phyloP scores from a whole-genome alignment of 202 grass and related monocot species.

The Panicum hallii region DNA sequence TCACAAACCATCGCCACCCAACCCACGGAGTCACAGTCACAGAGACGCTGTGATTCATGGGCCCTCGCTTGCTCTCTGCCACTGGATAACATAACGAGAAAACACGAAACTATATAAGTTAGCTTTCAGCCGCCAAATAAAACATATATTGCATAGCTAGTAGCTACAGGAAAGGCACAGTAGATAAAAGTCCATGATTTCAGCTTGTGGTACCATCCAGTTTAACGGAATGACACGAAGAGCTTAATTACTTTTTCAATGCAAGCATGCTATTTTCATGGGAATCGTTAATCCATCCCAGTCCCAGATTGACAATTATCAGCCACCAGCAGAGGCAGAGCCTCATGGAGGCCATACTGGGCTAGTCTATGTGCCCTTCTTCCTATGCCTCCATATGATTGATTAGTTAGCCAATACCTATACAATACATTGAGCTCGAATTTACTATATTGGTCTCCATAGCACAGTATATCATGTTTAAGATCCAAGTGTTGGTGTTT shows the following conservation, averaged over 20 bases:
- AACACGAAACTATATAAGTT: neutral
- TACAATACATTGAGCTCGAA: neutral
- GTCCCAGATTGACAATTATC: neutral
- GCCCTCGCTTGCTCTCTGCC: neutral
- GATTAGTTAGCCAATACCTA: neutral
- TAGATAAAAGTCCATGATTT: neutral
- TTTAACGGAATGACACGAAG: neutral
- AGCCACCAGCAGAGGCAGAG: neutral
- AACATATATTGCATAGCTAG: neutral
- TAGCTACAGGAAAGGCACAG: neutral
- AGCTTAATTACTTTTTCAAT: neutral
- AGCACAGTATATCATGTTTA: neutral
- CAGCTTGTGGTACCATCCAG: neutral
- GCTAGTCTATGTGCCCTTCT: neutral
- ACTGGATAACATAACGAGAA: neutral
- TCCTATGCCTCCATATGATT: neutral
- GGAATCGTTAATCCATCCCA: too few relatives aligned
- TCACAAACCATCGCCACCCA: neutral
- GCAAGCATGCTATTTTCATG: neutral
- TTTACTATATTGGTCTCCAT: neutral
- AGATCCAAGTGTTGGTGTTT: neutral
- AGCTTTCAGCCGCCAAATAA: neutral
- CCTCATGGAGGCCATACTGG: neutral
- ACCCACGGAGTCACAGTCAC: too few relatives aligned
- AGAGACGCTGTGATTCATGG: neutral